Percentiles rank a stretch among this genome's conserved stretches.
phyloP scores from a whole-genome alignment of 345 rosid species.

The Boechera retrofracta region DNA sequence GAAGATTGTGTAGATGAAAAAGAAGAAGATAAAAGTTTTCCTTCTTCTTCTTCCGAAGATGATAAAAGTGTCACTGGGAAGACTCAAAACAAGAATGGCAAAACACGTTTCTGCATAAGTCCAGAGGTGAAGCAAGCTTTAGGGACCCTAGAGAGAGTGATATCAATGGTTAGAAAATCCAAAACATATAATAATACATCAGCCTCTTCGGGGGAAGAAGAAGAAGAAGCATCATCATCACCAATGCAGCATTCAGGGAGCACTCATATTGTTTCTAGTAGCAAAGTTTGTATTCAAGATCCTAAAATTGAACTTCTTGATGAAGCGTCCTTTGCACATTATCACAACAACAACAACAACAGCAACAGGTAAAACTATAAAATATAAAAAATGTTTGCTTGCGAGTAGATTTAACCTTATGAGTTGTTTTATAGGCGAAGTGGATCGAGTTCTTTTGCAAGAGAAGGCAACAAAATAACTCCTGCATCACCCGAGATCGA shows the following conservation, averaged over 20 bases:
- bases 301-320: conserved; percentile 38
- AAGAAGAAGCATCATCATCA: conserved; percentile 12
- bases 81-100: conserved; percentile 38
- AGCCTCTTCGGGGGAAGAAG: conserved; percentile 46
- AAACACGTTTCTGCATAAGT: conserved; percentile 52
- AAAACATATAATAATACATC: conserved; percentile 46
- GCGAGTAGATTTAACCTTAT: neutral
- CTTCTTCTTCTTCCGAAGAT: conserved; percentile 30
- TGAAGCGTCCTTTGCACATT: conserved; percentile 47
- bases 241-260: conserved; percentile 29
- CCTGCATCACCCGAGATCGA: conserved; percentile 58
- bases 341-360: conserved; percentile 14
- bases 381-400: neutral
- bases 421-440: conserved; percentile 45
- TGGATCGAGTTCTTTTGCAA: conserved; percentile 53
- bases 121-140: conserved; percentile 79
- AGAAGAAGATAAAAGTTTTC: neutral
- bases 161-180: conserved; percentile 56
- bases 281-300: conserved; percentile 43
- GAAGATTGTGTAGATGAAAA: conserved; percentile 49
- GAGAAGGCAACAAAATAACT: conserved; percentile 68
- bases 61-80: conserved; percentile 21
- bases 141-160: conserved; percentile 71
- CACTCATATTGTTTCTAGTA: conserved; percentile 38
- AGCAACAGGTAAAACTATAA: conserved; percentile 16